Percentiles rank a stretch among this genome's conserved stretches.
Evolutionary conservation across 1,139 yeast species (phyloP).

Genomic region (Keqinozyma sinolaborantium): DNA sequence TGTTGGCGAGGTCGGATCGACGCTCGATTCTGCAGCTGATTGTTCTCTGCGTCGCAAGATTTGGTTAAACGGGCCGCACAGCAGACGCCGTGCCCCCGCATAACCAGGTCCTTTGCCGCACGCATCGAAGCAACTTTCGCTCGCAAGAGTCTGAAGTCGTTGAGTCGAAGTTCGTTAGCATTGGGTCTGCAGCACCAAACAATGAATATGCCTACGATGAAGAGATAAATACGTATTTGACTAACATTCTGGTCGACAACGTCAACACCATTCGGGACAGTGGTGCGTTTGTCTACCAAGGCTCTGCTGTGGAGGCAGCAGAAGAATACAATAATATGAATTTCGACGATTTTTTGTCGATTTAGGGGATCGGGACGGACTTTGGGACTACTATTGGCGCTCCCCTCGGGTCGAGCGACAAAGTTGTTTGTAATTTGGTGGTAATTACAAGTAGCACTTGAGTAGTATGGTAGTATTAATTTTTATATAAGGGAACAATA

Average conservation of each 20-base stretch:
- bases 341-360: background rate
- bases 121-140: background rate
- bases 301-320: background rate
- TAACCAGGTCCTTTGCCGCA: too few species aligned
- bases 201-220: background rate
- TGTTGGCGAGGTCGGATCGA: background rate
- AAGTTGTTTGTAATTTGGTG: background rate
- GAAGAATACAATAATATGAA: background rate
- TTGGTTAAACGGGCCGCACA: background rate
- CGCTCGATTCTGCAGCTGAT: background rate
- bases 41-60: background rate
- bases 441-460: background rate
- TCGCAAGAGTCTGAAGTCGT: background rate
- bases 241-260: background rate
- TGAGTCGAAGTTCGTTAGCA: background rate
- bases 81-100: too few species aligned
- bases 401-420: background rate
- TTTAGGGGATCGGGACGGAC: background rate
- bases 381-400: background rate
- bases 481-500: background rate
- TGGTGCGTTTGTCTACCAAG: background rate
- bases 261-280: background rate
- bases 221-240: background rate
- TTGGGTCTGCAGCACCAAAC: constrained; percentile 1
- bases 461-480: background rate